These are phyloP conservation scores for Camellia lanceoleosa DNA, from an alignment of 148 eudicot species.

Conservation along the genomic window DNA sequence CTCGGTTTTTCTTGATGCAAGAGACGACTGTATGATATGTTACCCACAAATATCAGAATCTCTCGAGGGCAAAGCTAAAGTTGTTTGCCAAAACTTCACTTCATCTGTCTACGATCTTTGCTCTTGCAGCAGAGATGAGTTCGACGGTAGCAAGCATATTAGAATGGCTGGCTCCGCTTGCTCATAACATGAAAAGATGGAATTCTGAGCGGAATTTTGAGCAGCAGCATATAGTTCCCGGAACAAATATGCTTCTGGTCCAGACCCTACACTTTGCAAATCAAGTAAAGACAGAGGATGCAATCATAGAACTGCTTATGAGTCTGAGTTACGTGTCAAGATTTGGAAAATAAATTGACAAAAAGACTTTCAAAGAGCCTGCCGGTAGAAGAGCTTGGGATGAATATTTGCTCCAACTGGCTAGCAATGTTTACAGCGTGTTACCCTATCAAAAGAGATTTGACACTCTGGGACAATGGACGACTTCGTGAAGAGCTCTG, in stretches of 20 bases:
- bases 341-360: constrained; percentile 45
- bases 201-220: constrained; percentile 74
- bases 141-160: constrained; percentile 50
- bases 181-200: constrained; percentile 82
- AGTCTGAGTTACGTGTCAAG: constrained; percentile 66
- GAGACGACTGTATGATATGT: constrained; percentile 77
- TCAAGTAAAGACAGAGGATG: constrained; percentile 65
- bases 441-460: constrained; percentile 14
- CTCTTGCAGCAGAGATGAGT: constrained; percentile 61
- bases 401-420: constrained; percentile 24
- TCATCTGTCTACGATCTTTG: constrained; percentile 46
- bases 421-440: constrained; percentile 31
- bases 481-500: neutral
- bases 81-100: constrained; percentile 37
- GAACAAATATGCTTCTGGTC: constrained; percentile 57
- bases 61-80: constrained; percentile 51
- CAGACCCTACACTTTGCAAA: constrained; percentile 83
- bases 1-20: constrained; percentile 62
- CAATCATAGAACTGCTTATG: constrained; percentile 65
- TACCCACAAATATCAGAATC: constrained; percentile 56
- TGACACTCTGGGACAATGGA: neutral
- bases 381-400: constrained; percentile 27
- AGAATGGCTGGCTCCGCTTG: constrained; percentile 85
- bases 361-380: constrained; percentile 27
- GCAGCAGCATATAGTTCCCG: constrained; percentile 45